Conservation (phyloP, 805 yeast species). For the Kluyveromyces wickerhamii region DNA sequence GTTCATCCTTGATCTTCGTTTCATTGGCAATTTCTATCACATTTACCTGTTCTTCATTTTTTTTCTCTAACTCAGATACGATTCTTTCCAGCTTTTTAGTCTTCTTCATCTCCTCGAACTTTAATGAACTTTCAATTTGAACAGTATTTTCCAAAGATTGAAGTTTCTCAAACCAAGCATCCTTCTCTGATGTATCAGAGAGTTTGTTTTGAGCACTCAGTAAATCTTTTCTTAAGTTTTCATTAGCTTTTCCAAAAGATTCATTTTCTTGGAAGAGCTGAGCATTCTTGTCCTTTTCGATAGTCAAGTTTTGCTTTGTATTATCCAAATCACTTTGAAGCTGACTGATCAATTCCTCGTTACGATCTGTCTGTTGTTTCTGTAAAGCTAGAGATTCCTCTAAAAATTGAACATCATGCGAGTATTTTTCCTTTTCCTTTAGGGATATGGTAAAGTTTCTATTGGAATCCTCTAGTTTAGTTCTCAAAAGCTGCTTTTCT, state of each 20-base stretch:
- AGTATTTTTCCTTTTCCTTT: slow-evolving; percentile 18
- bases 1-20: slow-evolving; percentile 50
- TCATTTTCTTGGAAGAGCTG: slow-evolving; percentile 61
- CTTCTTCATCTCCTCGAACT: slow-evolving; percentile 45
- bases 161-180: slow-evolving; percentile 50
- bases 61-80: slow-evolving; percentile 44
- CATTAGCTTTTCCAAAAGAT: slow-evolving; percentile 48
- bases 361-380: slow-evolving; percentile 25
- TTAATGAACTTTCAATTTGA: slow-evolving; percentile 38
- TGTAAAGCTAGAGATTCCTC: slow-evolving; percentile 27
- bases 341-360: slow-evolving; percentile 32
- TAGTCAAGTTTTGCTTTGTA: slow-evolving; percentile 30
- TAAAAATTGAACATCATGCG: slow-evolving; percentile 17
- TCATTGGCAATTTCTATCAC: slow-evolving; percentile 47
- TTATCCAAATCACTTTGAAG: slow-evolving; percentile 25
- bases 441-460: slow-evolving; percentile 11
- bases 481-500: slow-evolving; percentile 42
- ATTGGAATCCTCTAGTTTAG: slow-evolving; percentile 28
- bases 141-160: slow-evolving; percentile 44
- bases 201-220: slow-evolving; percentile 41
- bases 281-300: slow-evolving; percentile 44
- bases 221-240: slow-evolving; percentile 37
- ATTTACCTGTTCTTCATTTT: slow-evolving; percentile 43
- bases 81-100: slow-evolving; percentile 43
- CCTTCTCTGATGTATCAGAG: slow-evolving; percentile 44